These are phyloP conservation scores for Pistacia vera DNA, from an alignment of 345 rosid genomes.

Conservation along the genomic window DNA sequence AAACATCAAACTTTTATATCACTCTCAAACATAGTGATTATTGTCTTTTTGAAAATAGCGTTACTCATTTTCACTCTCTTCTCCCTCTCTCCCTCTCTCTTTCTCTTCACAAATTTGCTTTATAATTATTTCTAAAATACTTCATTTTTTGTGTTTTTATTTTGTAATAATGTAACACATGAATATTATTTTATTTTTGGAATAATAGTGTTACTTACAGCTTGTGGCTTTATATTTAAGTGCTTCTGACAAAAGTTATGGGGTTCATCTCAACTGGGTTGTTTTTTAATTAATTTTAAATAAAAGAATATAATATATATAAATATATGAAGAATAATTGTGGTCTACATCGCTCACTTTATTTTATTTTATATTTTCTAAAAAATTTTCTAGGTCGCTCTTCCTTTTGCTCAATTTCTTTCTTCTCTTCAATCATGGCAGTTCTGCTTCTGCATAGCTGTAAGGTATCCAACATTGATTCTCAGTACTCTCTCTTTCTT, in stretches of 20 bases:
- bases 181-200: not conserved
- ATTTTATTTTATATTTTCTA: no score
- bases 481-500: conserved; percentile 13
- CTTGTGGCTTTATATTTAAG: conserved; percentile 17
- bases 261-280: conserved; percentile 8
- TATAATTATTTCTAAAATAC: conserved; percentile 18
- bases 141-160: no score
- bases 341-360: conserved; percentile 34
- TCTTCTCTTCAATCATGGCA: conserved; percentile 51
- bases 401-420: conserved; percentile 24
- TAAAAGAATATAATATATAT: not conserved
- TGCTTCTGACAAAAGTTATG: conserved; percentile 41
- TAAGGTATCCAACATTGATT: conserved; percentile 38
- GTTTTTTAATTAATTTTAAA: not conserved
- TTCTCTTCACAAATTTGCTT: conserved; percentile 1
- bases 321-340: conserved; percentile 26
- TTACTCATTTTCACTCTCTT: conserved; percentile 14
- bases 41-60: conserved; percentile 41
- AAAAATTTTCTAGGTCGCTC: conserved; percentile 3
- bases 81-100: conserved; percentile 13
- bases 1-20: conserved; percentile 16
- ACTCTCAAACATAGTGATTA: conserved; percentile 44
- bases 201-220: conserved; percentile 12
- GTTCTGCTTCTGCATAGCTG: conserved; percentile 53
- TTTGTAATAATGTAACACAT: not conserved